These are phyloP conservation scores for Effrenium voratum DNA, from an alignment of 73 alveolate species.

Conservation along the genomic window DNA sequence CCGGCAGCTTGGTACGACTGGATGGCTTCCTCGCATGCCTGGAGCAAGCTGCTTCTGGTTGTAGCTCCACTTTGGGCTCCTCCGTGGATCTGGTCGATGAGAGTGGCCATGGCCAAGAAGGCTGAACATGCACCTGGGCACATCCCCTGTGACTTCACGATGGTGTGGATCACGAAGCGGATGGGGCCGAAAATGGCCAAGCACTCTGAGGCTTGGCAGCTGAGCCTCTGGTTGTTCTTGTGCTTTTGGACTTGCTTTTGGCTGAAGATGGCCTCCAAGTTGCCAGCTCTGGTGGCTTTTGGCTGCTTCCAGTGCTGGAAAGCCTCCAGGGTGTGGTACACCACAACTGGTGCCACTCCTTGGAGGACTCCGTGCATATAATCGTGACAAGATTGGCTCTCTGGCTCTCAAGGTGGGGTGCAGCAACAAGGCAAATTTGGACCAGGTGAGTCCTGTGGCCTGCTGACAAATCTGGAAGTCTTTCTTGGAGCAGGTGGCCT, in stretches of 20 bases:
- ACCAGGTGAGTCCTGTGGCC: slow-evolving; percentile 45
- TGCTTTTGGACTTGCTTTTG: not conserved
- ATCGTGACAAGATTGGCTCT: slow-evolving; percentile 18
- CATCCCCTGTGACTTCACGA: not conserved
- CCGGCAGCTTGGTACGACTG: not conserved
- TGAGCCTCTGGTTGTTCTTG: not conserved
- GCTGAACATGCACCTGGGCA: not conserved
- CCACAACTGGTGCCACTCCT: slow-evolving; percentile 9
- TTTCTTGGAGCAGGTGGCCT: not conserved
- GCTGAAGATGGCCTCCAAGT: not conserved
- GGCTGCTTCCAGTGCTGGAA: not conserved
- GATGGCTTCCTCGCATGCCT: not conserved
- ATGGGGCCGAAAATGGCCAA: not conserved
- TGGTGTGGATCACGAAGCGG: not conserved
- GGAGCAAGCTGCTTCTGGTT: not conserved
- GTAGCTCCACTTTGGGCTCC: not conserved
- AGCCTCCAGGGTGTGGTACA: not conserved
- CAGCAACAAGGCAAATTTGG: not conserved
- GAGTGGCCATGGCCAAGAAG: not conserved
- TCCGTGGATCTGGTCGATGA: too few species aligned
- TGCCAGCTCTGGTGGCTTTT: not conserved
- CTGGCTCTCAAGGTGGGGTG: not conserved
- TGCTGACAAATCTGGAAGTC: not conserved
- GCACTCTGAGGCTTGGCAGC: slow-evolving; percentile 12
- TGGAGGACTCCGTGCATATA: slow-evolving; percentile 49